These are phyloP conservation scores for Physcia stellaris DNA, from an alignment of 495 filamentous ascomycete species.

Conservation along the genomic window DNA sequence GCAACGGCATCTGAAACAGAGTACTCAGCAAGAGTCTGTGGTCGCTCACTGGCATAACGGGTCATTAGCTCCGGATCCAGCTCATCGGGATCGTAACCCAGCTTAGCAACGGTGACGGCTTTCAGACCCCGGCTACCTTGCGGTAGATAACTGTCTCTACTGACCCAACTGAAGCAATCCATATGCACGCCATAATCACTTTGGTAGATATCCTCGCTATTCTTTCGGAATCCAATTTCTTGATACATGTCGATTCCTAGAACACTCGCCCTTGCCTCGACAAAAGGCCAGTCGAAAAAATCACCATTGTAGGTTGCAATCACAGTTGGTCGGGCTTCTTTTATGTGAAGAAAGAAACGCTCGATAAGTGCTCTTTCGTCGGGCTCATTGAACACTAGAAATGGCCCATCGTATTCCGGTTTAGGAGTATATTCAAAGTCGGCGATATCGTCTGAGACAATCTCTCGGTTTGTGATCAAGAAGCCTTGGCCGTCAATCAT, in stretches of 20 bases:
- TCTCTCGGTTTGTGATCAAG: conserved; percentile 94
- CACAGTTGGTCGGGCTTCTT: conserved; percentile 85
- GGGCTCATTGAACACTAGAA: conserved; percentile 96
- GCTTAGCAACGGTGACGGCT: conserved; percentile 91
- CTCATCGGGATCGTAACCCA: conserved; percentile 97
- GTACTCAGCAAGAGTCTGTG: conserved; percentile 91
- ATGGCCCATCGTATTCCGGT: conserved; percentile 86
- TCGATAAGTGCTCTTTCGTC: conserved; percentile 81
- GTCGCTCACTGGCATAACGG: conserved; percentile 78
- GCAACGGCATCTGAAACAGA: conserved; percentile 98
- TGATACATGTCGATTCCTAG: conserved; percentile 99
- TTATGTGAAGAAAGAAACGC: conserved; percentile 90
- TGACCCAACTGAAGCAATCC: conserved; percentile 99
- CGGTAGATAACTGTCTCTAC: conserved; percentile 92
- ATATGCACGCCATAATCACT: conserved; percentile 93
- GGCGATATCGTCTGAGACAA: conserved; percentile 92
- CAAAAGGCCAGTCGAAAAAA: conserved; percentile 99
- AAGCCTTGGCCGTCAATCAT: conserved; percentile 99
- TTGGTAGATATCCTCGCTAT: conserved; percentile 89
- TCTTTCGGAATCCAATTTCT: conserved; percentile 92
- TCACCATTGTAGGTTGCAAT: conserved; percentile 99
- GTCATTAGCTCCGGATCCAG: conserved; percentile 98
- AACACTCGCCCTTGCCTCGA: conserved; percentile 82
- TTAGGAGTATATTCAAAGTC: conserved; percentile 98
- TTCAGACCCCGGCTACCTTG: conserved; percentile 97